Conservation (phyloP, 306 rosid species). For the Vigna trinervia region DNA sequence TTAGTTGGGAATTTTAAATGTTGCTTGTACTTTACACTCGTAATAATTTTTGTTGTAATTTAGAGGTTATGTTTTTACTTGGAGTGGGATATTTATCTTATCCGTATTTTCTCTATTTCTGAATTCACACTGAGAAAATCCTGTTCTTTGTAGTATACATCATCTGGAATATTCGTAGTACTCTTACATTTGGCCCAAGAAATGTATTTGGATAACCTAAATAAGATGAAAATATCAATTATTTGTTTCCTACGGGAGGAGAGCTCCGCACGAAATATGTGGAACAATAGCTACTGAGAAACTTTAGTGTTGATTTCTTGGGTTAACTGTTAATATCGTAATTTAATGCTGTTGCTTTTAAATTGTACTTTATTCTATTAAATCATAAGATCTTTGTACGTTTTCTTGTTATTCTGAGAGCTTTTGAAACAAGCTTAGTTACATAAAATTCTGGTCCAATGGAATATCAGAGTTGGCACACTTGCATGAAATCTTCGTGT, state of each 20-base stretch:
- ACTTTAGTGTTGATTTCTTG: constrained; percentile 4
- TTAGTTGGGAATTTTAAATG: too few relatives aligned
- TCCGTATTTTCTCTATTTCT: too few relatives aligned
- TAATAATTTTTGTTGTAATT: too few relatives aligned
- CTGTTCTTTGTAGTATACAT: constrained; percentile 59
- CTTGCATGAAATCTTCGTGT: too few relatives aligned
- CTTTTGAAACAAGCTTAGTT: too few relatives aligned
- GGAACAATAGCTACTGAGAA: constrained; percentile 7
- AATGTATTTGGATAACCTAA: constrained; percentile 45
- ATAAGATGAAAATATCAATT: constrained; percentile 15
- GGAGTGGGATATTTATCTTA: too few relatives aligned
- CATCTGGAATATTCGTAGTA: constrained; percentile 76
- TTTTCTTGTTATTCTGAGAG: background rate
- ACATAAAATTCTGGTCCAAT: too few relatives aligned
- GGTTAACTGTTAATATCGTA: background rate
- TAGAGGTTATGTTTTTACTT: too few relatives aligned
- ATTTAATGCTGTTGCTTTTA: background rate
- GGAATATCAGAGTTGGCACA: background rate
- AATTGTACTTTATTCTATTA: constrained; percentile 13
- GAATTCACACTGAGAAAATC: too few relatives aligned
- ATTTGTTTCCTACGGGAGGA: constrained; percentile 18
- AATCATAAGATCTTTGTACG: background rate
- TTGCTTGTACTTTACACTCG: too few relatives aligned
- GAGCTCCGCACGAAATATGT: constrained; percentile 17
- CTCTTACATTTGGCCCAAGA: constrained; percentile 85